These are phyloP conservation scores for Aspergillus oerlinghausenensis DNA, from an alignment of 2,329 filamentous ascomycete species.

Conservation along the genomic window DNA sequence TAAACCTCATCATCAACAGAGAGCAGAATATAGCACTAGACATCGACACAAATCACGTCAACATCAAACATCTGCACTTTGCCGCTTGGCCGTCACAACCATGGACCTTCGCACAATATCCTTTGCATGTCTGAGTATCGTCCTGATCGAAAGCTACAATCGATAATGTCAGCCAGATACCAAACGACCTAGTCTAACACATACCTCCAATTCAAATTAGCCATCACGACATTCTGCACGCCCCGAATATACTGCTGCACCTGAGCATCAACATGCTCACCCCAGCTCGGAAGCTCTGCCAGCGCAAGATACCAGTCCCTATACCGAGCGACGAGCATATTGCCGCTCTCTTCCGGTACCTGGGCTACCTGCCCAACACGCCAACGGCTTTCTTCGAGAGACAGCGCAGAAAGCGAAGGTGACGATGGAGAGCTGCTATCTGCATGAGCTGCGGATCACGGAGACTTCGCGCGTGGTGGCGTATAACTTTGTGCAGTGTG, in stretches of 20 bases:
- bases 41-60: background rate
- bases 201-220: conserved; percentile 24
- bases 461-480: conserved; percentile 32
- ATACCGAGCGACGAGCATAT: conserved; percentile 18
- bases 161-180: background rate
- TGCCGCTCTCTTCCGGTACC: conserved; percentile 67
- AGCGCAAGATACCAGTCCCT: conserved; percentile 21
- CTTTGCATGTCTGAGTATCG: conserved; percentile 16
- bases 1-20: background rate
- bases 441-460: conserved; percentile 31
- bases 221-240: conserved; percentile 17
- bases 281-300: conserved; percentile 19
- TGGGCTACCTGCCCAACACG: conserved; percentile 64
- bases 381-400: conserved; percentile 57
- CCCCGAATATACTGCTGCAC: conserved; percentile 22
- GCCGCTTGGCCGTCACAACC: conserved; percentile 6
- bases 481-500: conserved; percentile 37
- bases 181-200: background rate
- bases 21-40: background rate
- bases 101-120: conserved; percentile 9
- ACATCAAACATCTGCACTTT: conserved; percentile 4
- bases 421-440: conserved; percentile 52
- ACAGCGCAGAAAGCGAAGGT: conserved; percentile 51
- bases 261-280: conserved; percentile 18
- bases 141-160: conserved; percentile 16